Base-by-base conservation (phyloP, 176 grass and related monocot genomes). In the Oropetium thomaeum region DNA sequence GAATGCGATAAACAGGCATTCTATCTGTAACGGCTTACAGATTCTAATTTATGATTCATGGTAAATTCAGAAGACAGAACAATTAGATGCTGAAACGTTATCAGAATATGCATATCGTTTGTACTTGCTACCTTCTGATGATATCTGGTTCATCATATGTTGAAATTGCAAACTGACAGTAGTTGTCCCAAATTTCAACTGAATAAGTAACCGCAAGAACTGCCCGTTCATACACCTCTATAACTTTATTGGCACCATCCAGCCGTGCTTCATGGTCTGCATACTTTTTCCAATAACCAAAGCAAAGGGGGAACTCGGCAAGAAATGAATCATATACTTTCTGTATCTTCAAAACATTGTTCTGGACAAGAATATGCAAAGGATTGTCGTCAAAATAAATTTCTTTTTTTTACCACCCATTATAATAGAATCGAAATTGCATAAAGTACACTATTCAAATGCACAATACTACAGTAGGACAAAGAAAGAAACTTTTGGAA, bases 231-330 rank as follows among this genome's bases (percentile, higher is more conserved):
- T 99, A 99, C 8, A 99, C 96, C 75, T 99, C 96, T 59, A 92
- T 75, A 61, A 91, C 92, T 84, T 99, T 95, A 28, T 51, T 86
- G 58, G 41, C 76, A 15, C 89, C 76, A 48, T 86, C 89, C 67
- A 99, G 84, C 29, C 87, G 87, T 0, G 78, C 96, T 79, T 99
- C 96, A 80, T 99, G 89, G 75, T 99, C 96, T 32, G 96, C 91
- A 77, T 99, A 99, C 66, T 99, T 99, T 82, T 99, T 99, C 96
- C 96, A 99, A 67, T 99, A 99, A 20, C 96, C 96, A 84, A 92
- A 99, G 71, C 96, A 99, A 28, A 99, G 84, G 43, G 96, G 96
- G 72, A 95, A 99, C 74, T 99, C 96, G 4, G 55, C 82, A 75
- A 99, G 88, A 63, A 99, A 95, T 15, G 89, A 77, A 80, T 99